Base-by-base conservation (phyloP, 1,284 basidiomycete species). In the Puccinia horiana region DNA sequence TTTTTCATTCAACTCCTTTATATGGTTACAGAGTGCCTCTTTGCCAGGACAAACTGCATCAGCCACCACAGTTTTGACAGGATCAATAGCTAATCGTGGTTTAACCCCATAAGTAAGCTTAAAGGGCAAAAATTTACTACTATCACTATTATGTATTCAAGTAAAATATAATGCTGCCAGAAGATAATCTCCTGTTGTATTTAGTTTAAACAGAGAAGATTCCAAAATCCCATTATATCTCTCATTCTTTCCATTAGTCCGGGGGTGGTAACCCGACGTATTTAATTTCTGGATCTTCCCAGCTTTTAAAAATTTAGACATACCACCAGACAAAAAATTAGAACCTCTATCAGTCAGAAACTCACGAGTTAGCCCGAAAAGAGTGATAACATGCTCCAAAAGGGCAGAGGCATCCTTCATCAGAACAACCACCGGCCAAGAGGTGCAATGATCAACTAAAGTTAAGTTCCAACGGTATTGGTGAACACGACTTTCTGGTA, bases 221-320 rank as follows among this genome's bases (percentile, higher is more conserved):
- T 61, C 56, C 8, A 76, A n/a, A 14, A 63, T 58, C 3, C 75
- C 75, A 63, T 76, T 58, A n/a, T 61, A 61, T 9, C 75, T 26
- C n/a, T 76, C 56, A 20, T 29, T 42, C 26, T 58, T 58, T 20
- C 70, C 70, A 32, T 73, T 73, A 18, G 72, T 32, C 23, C 29
- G 72, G 20, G 72, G 72, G 16, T 74, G 72, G 16, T 74, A 74
- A 18, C 69, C 69, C 16, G 69, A 72, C 12, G 69, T 72, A n/a
- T 72, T 72, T 6, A n/a, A 23, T 23, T 72, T 72, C 5, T 52
- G 1, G n/a, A 72, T 72, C 2, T 47, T 44, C 1, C 35, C 32
- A 14, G n/a, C 40, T 4, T 42, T n/a, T 6, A 47, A 29, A n/a
- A 72, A 72, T 11, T 44, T 32, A 2, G 5, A 0, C 18, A 72